Evolutionary conservation across 2,329 filamentous ascomycete species (phyloP), one percentile per base, ranked within the genome.

Genomic region (Epichloe brachyelytri): DNA sequence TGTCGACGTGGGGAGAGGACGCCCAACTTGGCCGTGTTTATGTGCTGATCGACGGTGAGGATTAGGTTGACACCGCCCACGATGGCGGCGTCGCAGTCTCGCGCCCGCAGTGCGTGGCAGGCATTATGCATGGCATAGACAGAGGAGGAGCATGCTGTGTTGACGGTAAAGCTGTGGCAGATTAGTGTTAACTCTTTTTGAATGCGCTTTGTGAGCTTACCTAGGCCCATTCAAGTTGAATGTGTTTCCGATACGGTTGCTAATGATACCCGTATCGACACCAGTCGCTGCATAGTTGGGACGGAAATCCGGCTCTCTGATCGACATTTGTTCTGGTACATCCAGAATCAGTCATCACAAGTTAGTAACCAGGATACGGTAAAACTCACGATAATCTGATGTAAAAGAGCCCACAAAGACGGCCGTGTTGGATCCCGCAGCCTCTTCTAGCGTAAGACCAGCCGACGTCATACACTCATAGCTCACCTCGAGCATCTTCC

Each of bases 141-240:
- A 1, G 62, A 64, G 0, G 66, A 66, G 0, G 68, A 68, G 51
- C 68, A 71, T 1, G 65, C 68, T 1, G 67, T 69, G 43, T 68
- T 61, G 33, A 59, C 50, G 14, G 58, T 55, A 17, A 64, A 55
- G 34, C 61, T 63, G 0, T 66, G 60, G 0, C 69, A 7, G 22
- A 26, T 26, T 0, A 26, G 22, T 26, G 22, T 26, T 7, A 2
- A 26, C 22, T 26, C 22, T 26, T 26, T 26, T 7, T 26, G 22
- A 26, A 26, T 26, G 22, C 22, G 22, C 6, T 26, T 26, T 26
- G 22, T 26, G 22, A 7, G 22, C 22, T 26, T 26, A 26, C 22
- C 22, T 26, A 26, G 22, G 22, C 22, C 22, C 69, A 5, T 58
- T 58, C 5, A 71, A 53, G 56, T 70, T 64, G 45, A 70, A 70